These are phyloP conservation scores for Moringa oleifera DNA, from an alignment of 345 rosid genomes.

Conservation along the genomic window DNA sequence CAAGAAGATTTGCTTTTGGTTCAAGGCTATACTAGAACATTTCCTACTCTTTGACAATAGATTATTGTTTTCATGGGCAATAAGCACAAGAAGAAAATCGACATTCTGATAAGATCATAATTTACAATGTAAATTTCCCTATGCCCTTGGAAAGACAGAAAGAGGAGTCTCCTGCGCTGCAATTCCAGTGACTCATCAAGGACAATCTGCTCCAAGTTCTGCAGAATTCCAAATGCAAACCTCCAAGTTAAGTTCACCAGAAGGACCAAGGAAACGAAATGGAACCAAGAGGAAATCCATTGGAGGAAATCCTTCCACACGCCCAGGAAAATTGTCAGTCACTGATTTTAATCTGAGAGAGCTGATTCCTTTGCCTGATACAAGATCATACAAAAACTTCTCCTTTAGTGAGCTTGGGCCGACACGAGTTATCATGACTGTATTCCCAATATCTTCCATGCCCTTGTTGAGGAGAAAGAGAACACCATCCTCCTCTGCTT, in stretches of 20 bases:
- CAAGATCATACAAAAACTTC: constrained; percentile 12
- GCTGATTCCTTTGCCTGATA: constrained; percentile 10
- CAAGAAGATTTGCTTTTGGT: too few relatives aligned
- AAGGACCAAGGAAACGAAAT: constrained; percentile 23
- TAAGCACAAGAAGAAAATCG: too few relatives aligned
- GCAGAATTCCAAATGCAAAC: constrained; percentile 36
- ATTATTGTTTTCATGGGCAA: too few relatives aligned
- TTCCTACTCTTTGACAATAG: too few relatives aligned
- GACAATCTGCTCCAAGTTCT: constrained; percentile 23
- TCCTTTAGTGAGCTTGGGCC: constrained; percentile 19
- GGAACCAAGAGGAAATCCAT: constrained; percentile 17
- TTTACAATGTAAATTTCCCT: not conserved
- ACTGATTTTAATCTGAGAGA: constrained; percentile 31
- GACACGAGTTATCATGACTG: constrained; percentile 25
- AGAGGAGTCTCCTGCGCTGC: too few relatives aligned
- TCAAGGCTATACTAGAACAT: too few relatives aligned
- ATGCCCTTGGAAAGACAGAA: not conserved
- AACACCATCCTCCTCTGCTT: constrained; percentile 41
- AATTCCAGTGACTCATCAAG: not conserved
- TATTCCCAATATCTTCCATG: constrained; percentile 21
- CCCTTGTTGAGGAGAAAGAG: constrained; percentile 37
- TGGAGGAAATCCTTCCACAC: constrained; percentile 15
- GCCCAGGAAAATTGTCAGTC: constrained; percentile 23
- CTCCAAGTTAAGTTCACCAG: constrained; percentile 32
- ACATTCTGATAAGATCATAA: too few relatives aligned